Percentiles rank a stretch among this genome's conserved stretches.
These are phyloP conservation scores for Geranium brycei DNA, from an alignment of 345 rosid species.

Conservation along the genomic window DNA sequence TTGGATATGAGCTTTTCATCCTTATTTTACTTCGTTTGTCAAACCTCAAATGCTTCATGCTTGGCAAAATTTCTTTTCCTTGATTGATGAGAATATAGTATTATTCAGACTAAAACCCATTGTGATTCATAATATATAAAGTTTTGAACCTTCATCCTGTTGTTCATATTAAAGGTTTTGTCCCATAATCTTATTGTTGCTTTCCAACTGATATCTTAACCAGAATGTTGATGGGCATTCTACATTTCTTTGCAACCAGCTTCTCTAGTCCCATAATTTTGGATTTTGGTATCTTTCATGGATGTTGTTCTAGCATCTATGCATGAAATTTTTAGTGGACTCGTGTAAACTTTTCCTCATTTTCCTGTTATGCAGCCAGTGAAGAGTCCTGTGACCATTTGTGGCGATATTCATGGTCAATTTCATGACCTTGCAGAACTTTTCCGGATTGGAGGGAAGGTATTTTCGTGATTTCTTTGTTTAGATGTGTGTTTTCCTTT, in stretches of 20 bases:
- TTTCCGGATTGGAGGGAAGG: background rate
- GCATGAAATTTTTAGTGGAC: background rate
- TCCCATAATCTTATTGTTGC: background rate
- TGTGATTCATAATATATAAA: background rate
- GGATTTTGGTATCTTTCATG: background rate
- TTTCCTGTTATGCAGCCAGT: background rate
- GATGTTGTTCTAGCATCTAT: background rate
- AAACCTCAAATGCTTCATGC: background rate
- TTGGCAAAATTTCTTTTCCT: background rate
- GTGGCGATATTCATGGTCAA: background rate
- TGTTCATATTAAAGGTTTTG: background rate
- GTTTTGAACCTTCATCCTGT: background rate
- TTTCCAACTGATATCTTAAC: background rate
- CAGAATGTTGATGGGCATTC: background rate
- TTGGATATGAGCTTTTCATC: background rate
- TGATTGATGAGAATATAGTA: background rate
- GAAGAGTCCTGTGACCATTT: background rate
- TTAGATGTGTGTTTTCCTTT: background rate
- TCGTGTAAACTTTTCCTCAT: background rate
- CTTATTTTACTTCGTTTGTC: background rate
- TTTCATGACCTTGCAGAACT: background rate
- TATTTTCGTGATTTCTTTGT: background rate
- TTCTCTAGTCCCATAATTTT: background rate
- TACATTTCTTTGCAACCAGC: background rate
- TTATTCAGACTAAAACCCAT: background rate